Evolutionary conservation across 768 basidiomycete genomes (phyloP), one percentile per base, ranked within the genome.

Genomic region (Chalciporus pseudorubinellus): DNA sequence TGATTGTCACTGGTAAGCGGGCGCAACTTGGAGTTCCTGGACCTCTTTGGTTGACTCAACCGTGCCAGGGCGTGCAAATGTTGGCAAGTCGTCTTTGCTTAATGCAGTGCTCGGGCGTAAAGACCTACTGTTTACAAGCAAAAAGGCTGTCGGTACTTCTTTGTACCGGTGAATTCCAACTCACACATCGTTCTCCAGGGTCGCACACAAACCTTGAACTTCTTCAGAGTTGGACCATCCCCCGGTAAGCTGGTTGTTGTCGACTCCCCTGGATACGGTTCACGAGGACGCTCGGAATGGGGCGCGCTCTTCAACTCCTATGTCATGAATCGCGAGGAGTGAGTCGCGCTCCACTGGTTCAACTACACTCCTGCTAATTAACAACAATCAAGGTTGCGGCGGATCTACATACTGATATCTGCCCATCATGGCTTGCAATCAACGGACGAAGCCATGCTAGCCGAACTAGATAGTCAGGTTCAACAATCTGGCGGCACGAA

Each of bases 221-320:
- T 89, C 60, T 89, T 79, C 63, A 74, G 79, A 36, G 79, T 89
- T n/a, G 85, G 86, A 4, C 74, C 78, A 21, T 48, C 56, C 16
- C 67, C 70, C 9, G 81, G 82, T 28, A 75, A 80, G 34, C 72
- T 88, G 29, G 63, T 89, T 19, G 69, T 92, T 3, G 89, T 92
- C 10, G 90, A 92, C 59, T 78, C 89, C 12, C 90, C 90, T 3
- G 89, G 90, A 14, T 92, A 92, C 63, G 90, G 90, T 43, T 70
- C 76, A 9, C 75, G 87, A 48, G 89, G 90, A 12, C 77, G 86
- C 39, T 75, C 77, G 29, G 86, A 89, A 67, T 92, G 89, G 89
- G 89, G 90, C 1, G 64, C 71, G 22, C 57, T 88, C 4, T 89
- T 91, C 64, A 74, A 86, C 47, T 68, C 78, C 38, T 92, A 90